Evolutionary conservation across 192 early-diverging fungal species (phyloP).

Genomic region (Mortierella claussenii): DNA sequence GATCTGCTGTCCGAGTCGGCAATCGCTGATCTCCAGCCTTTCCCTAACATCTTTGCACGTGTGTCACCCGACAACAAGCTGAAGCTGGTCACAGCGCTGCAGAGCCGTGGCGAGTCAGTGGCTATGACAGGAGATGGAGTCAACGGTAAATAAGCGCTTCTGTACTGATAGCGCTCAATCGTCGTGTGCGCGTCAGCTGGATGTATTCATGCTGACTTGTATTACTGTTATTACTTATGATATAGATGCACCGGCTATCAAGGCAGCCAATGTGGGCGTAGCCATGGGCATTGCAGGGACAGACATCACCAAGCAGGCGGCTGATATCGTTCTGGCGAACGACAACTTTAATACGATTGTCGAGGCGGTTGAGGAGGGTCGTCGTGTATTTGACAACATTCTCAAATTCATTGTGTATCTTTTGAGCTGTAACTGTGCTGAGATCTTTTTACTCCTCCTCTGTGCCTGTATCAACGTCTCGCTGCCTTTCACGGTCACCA

Average conservation of each 20-base stretch:
- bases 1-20: constrained; percentile 92
- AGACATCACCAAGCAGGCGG: constrained; percentile 98
- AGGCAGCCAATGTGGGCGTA: constrained; percentile 94
- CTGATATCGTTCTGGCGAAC: constrained; percentile 94
- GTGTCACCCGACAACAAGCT: constrained; percentile 98
- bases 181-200: too few relatives aligned
- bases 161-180: too few relatives aligned
- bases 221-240: too few relatives aligned
- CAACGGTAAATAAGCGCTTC: constrained; percentile 73
- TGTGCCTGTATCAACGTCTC: constrained; percentile 80
- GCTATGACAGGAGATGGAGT: constrained; percentile 98
- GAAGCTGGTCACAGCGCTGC: constrained; percentile 92
- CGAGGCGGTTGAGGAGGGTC: constrained; percentile 91
- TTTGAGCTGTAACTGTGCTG: constrained; percentile 93
- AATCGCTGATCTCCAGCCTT: constrained; percentile 80
- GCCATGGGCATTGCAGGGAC: constrained; percentile 98
- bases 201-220: too few relatives aligned
- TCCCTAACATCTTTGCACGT: constrained; percentile 97
- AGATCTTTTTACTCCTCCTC: constrained; percentile 90
- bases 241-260: constrained; percentile 96
- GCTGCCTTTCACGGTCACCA: constrained; percentile 89
- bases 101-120: constrained; percentile 78
- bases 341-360: constrained; percentile 98
- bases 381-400: constrained; percentile 98
- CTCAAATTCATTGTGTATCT: constrained; percentile 97